Base-by-base conservation (phyloP, 2,329 filamentous ascomycete genomes). In the Emydomyces testavorans region DNA sequence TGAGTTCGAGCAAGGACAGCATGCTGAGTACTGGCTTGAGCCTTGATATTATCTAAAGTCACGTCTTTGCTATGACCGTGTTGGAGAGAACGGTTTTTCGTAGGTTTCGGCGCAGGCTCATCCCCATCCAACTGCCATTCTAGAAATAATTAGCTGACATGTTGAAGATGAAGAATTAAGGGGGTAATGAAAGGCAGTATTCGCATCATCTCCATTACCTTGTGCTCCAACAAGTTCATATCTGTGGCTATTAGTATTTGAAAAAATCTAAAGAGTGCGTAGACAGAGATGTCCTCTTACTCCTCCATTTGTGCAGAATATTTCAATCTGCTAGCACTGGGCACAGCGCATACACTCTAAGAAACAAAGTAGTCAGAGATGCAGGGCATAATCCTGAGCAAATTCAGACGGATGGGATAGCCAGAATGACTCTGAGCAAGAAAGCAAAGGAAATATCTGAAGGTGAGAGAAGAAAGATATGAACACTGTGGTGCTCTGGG, bases 91-190 rank as follows among this genome's bases (percentile, higher is more conserved):
- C n/a, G 7, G 16, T 24, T 39, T 29, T 11, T 41, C 29, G 31
- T 23, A 18, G 6, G 24, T 2, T 29, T 37, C 6, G 24, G 23
- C 24, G 28, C 3, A 23, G 37, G 40, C 16, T 34, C 35, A 23
- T 45, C 35, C 3, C 26, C 41, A n/a, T 50, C 41, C 34, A 50
- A 28, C 4, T 39, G 41, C 48, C 48, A 50, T 40, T 50, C 48
- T 50, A 35, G 7, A 1, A 7, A 16, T 8, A 39, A 15, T 50
- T 39, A 35, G 32, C 10, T 37, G 32, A n/a, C 2, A 21, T 10
- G 13, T 26, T 6, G 11, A 10, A 6, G 2, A 15, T 37, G 10
- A 11, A 15, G 37, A 1, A 6, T 11, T 3, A 15, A 37, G 2
- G 35, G n/a, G 13, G 20, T 21, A 15, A 13, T 21, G 28, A 15